These are phyloP conservation scores for Calycina marina DNA, from an alignment of 2,329 filamentous ascomycete genomes.

Conservation along the genomic window DNA sequence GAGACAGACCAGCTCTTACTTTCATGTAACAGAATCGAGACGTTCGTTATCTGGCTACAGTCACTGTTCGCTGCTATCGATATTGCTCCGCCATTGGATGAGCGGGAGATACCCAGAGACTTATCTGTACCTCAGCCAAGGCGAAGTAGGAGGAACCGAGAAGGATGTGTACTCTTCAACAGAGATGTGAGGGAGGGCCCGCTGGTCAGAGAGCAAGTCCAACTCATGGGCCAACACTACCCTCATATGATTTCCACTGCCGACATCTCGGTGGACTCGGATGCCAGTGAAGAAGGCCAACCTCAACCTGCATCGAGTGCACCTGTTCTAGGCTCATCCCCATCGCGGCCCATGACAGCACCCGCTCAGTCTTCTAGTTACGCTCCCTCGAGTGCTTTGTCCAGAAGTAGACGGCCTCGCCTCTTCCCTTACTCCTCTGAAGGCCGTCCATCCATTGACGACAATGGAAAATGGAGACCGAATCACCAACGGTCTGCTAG, in stretches of 20 bases:
- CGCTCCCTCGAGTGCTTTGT: constrained; percentile 2
- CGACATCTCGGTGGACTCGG: not conserved
- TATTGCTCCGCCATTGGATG: constrained; percentile 54
- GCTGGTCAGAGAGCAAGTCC: constrained; percentile 13
- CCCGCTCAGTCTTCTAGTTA: constrained; percentile 5
- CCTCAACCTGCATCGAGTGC: not conserved
- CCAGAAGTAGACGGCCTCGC: not conserved
- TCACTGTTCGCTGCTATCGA: constrained; percentile 59
- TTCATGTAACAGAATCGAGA: constrained; percentile 47
- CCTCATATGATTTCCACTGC: not conserved
- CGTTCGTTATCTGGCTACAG: constrained; percentile 56
- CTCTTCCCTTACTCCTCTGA: constrained; percentile 1
- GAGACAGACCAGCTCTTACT: constrained; percentile 64
- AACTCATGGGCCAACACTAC: constrained; percentile 9
- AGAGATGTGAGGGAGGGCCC: constrained; percentile 2
- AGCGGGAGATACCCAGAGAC: constrained; percentile 48
- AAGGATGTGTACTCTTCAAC: not conserved
- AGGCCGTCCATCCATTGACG: constrained; percentile 14
- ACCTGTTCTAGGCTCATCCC: not conserved
- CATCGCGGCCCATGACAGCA: constrained; percentile 1
- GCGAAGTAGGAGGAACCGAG: constrained; percentile 13
- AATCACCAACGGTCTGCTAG: constrained; percentile 37
- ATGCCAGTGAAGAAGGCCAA: not conserved
- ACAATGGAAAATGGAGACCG: constrained; percentile 38
- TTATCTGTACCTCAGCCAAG: constrained; percentile 38